Evolutionary conservation across 208 protist genomes (phyloP).

Genomic region (Acanthamoeba triangularis): DNA sequence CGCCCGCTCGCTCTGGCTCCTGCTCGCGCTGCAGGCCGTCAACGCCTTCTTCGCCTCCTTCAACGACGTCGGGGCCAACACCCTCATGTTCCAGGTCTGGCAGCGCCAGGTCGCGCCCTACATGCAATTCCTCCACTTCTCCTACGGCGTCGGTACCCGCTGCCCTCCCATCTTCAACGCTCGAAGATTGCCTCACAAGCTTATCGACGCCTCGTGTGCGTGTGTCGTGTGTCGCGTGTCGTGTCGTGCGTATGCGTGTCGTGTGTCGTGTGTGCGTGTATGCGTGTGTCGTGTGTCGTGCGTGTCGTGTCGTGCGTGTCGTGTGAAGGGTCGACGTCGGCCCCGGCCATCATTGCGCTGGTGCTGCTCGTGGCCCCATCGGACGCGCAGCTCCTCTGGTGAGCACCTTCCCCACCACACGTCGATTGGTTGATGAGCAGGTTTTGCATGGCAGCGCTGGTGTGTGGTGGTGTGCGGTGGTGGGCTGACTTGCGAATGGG

Average conservation of each 20-base stretch:
- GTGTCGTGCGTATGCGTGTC: no score
- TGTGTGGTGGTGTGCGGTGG: no score
- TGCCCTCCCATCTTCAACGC: not conserved
- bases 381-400: slow-evolving; percentile 1
- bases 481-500: no score
- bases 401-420: no score
- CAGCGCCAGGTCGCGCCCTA: slow-evolving; percentile 27
- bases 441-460: no score
- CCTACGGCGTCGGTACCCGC: slow-evolving; percentile 27
- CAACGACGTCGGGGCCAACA: slow-evolving; percentile 50
- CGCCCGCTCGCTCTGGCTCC: not conserved
- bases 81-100: slow-evolving; percentile 44
- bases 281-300: not conserved
- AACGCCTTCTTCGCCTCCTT: slow-evolving; percentile 25
- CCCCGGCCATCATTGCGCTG: slow-evolving; percentile 12
- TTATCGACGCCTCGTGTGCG: no score
- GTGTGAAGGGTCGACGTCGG: not conserved
- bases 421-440: no score
- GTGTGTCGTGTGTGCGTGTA: no score
- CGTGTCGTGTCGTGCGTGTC: not conserved
- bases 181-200: no score
- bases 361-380: not conserved
- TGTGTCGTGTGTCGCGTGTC: no score
- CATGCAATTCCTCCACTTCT: slow-evolving; percentile 51
- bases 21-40: slow-evolving; percentile 24